A percentile compares a stretch with the other conserved stretches of the same genome.
phyloP scores from a whole-genome alignment of 2,329 filamentous ascomycete species.

The Aspergillus hiratsukae region DNA sequence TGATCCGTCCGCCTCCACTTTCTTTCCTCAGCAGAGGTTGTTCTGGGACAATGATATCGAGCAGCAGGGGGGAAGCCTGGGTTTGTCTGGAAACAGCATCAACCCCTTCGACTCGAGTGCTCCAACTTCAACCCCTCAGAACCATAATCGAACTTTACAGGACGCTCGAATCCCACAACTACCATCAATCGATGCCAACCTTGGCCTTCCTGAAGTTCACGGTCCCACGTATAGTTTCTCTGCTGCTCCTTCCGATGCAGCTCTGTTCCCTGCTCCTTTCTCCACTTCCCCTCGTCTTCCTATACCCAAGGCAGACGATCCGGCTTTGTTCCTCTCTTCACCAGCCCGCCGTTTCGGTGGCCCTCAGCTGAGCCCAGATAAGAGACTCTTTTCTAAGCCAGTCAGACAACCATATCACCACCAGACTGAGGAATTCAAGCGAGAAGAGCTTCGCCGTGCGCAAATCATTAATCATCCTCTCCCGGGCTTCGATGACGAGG shows the following conservation, averaged over 20 bases:
- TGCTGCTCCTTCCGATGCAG: conserved; percentile 30
- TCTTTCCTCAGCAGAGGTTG: conserved; percentile 51
- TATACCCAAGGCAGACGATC: conserved; percentile 39
- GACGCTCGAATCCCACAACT: conserved; percentile 31
- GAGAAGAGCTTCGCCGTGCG: conserved; percentile 36
- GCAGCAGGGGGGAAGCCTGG: conserved; percentile 14
- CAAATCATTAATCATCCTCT: conserved; percentile 26
- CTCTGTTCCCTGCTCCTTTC: conserved; percentile 41
- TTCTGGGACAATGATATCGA: conserved; percentile 45
- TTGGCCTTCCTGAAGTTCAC: conserved; percentile 32
- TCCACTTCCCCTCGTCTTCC: conserved; percentile 43
- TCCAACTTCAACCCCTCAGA: conserved; percentile 15
- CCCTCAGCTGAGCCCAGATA: conserved; percentile 29
- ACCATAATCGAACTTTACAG: conserved; percentile 10
- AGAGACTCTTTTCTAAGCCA: conserved; percentile 22
- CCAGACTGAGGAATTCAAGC: conserved; percentile 45
- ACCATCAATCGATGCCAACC: conserved; percentile 30
- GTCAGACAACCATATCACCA: conserved; percentile 46
- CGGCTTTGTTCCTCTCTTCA: conserved; percentile 46
- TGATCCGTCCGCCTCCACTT: conserved; percentile 54
- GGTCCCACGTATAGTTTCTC: conserved; percentile 24
- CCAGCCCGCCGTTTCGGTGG: conserved; percentile 45
- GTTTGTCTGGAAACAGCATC: conserved; percentile 13
- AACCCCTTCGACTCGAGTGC: conserved; percentile 21
- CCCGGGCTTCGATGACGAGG: conserved; percentile 27